Percentiles rank a stretch among this genome's conserved stretches.
phyloP scores from a whole-genome alignment of 2,329 filamentous ascomycete genomes.

The Pseudogymnoascus sp. region DNA sequence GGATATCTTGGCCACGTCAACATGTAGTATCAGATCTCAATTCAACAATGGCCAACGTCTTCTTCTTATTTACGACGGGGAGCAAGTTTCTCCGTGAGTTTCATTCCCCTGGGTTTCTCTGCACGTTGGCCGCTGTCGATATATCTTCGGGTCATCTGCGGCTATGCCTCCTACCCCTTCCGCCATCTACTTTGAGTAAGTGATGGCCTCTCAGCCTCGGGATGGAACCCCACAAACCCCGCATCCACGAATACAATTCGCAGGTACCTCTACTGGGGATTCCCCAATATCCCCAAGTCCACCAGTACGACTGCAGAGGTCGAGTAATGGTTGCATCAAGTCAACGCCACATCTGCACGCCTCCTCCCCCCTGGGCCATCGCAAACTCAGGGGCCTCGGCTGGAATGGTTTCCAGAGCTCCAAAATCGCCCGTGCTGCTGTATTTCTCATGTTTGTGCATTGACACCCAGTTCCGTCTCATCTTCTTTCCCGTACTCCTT shows the following conservation, averaged over 20 bases:
- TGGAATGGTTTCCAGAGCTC: background rate
- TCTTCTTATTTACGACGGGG: background rate
- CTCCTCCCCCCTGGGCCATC: background rate
- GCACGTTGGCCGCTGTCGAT: background rate
- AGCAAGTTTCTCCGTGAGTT: background rate
- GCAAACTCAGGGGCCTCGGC: background rate
- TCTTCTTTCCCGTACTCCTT: background rate
- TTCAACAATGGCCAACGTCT: background rate
- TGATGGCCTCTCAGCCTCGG: background rate
- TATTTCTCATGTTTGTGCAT: background rate
- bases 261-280: background rate
- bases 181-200: background rate
- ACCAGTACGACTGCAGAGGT: background rate
- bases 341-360: background rate
- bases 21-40: background rate
- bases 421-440: background rate
- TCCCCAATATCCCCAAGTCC: background rate
- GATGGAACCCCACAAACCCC: background rate
- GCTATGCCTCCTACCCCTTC: background rate
- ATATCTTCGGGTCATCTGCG: background rate
- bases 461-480: background rate
- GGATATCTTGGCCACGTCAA: background rate
- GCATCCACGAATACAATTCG: background rate
- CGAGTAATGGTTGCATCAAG: background rate
- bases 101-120: background rate